Percentiles rank a stretch among this genome's conserved stretches.
phyloP scores from a whole-genome alignment of 345 rosid species.

The Aegle marmelos region DNA sequence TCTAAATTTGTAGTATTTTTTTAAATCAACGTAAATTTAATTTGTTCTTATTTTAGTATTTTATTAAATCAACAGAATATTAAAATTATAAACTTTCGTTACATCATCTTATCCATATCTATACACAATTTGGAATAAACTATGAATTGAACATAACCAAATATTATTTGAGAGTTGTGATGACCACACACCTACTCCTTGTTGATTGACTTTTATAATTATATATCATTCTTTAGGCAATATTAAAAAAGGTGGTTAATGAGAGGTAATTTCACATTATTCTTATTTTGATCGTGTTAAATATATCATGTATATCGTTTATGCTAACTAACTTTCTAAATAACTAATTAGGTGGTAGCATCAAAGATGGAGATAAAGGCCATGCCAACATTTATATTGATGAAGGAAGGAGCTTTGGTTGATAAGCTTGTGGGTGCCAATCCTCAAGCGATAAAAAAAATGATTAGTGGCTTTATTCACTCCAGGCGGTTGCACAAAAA shows the following conservation, averaged over 20 bases:
- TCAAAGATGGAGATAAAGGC: conserved; percentile 42
- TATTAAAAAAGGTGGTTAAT: neutral
- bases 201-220: too few relatives aligned
- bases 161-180: too few relatives aligned
- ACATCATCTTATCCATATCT: too few relatives aligned
- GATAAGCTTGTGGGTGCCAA: conserved; percentile 52
- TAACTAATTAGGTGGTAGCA: conserved; percentile 26
- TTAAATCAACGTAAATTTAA: too few relatives aligned
- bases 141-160: too few relatives aligned
- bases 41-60: too few relatives aligned
- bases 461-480: conserved; percentile 18
- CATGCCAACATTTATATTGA: conserved; percentile 47
- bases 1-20: too few relatives aligned
- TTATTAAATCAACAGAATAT: too few relatives aligned
- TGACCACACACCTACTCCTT: too few relatives aligned
- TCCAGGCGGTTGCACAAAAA: neutral
- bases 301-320: neutral
- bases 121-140: neutral
- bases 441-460: conserved; percentile 30
- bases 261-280: too few relatives aligned
- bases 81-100: too few relatives aligned
- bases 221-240: neutral
- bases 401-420: conserved; percentile 30
- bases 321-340: neutral
- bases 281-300: neutral